Evolutionary conservation across 345 rosid species (phyloP).

Genomic region (Erucastrum elatum): DNA sequence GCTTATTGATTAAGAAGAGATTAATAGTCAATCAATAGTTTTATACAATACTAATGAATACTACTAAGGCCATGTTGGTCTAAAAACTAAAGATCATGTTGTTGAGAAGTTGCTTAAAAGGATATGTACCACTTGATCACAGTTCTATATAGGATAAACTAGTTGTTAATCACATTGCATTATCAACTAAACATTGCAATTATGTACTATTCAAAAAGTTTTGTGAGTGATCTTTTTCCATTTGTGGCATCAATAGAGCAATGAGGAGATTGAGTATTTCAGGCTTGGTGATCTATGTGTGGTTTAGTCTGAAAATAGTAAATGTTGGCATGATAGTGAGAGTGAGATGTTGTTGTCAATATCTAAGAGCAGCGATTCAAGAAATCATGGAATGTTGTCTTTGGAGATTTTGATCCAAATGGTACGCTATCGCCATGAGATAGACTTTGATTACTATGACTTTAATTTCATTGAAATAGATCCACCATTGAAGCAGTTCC

Average conservation of each 20-base stretch:
- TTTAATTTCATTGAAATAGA: slow-evolving; percentile 57
- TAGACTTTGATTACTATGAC: slow-evolving; percentile 59
- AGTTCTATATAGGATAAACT: background rate
- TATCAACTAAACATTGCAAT: background rate
- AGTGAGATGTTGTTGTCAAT: slow-evolving; percentile 58
- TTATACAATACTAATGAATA: background rate
- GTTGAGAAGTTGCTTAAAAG: background rate
- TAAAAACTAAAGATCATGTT: background rate
- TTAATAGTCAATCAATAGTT: background rate
- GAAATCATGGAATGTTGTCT: slow-evolving; percentile 61
- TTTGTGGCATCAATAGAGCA: background rate
- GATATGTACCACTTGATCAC: background rate
- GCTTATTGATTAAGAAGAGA: background rate
- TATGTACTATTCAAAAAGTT: background rate
- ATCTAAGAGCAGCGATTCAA: slow-evolving; percentile 49
- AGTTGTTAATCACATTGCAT: background rate
- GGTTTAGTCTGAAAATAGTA: slow-evolving; percentile 53
- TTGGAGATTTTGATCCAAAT: slow-evolving; percentile 65
- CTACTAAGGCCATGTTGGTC: background rate
- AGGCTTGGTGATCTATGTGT: slow-evolving; percentile 67
- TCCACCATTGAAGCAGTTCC: slow-evolving; percentile 69
- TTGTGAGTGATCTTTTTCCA: background rate
- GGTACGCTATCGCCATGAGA: slow-evolving; percentile 47
- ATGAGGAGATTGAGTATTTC: slow-evolving; percentile 45
- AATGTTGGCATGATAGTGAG: slow-evolving; percentile 60